Percentiles rank a stretch among this genome's conserved stretches.
These are phyloP conservation scores for Arthrobotrys sinensis DNA, from an alignment of 2,329 filamentous ascomycete genomes.

Conservation along the genomic window DNA sequence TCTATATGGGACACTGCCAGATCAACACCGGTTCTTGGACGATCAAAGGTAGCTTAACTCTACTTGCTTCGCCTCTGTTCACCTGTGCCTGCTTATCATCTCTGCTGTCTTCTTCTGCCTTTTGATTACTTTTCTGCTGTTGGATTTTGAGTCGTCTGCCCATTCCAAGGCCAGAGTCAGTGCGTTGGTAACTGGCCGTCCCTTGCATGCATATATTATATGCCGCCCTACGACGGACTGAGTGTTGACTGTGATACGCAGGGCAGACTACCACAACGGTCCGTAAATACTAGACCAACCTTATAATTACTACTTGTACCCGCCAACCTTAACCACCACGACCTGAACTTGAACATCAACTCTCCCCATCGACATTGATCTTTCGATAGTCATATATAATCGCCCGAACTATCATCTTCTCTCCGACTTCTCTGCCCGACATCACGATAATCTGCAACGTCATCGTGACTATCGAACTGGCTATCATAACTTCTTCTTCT, in stretches of 20 bases:
- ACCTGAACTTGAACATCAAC: conserved; percentile 10
- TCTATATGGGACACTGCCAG: conserved; percentile 28
- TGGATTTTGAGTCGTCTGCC: conserved; percentile 21
- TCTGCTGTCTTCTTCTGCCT: neutral
- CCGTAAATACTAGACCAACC: neutral
- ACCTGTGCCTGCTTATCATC: conserved; percentile 5
- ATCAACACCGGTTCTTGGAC: conserved; percentile 34
- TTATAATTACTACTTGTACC: neutral
- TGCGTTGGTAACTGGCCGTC: conserved; percentile 31
- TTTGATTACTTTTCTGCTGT: conserved; percentile 10
- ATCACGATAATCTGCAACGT: conserved; percentile 37
- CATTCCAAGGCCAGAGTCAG: conserved; percentile 2
- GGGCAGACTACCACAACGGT: conserved; percentile 20
- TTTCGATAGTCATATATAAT: conserved; percentile 31
- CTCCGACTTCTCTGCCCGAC: neutral
- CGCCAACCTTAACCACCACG: neutral
- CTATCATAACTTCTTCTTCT: conserved; percentile 26
- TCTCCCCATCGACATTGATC: conserved; percentile 36
- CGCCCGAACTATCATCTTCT: neutral
- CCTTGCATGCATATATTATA: conserved; percentile 11
- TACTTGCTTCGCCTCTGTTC: conserved; percentile 25
- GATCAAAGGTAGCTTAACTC: conserved; percentile 35
- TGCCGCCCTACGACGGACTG: conserved; percentile 9
- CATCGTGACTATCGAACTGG: conserved; percentile 44
- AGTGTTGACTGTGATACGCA: conserved; percentile 42